phyloP scores from a whole-genome alignment of 768 basidiomycete species.

The Tephrocybe sp. region DNA sequence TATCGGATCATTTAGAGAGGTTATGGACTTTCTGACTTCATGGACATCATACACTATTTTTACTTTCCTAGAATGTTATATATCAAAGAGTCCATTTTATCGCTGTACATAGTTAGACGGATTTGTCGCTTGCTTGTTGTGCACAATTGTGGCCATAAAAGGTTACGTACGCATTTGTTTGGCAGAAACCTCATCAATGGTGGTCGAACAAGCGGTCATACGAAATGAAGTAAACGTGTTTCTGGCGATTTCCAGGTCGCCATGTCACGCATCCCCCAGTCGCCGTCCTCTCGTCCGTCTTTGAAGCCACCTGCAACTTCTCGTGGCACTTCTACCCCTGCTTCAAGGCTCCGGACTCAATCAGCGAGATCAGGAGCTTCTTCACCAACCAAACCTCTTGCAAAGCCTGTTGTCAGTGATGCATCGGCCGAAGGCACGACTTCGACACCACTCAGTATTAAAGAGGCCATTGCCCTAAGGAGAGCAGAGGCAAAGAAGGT shows the following conservation, averaged over 20 bases:
- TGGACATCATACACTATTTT: no score
- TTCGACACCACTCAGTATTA: conserved; percentile 48
- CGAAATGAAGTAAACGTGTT: not conserved
- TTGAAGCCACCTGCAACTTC: conserved; percentile 28
- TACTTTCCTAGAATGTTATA: no score
- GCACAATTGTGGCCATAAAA: not conserved
- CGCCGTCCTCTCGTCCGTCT: conserved; percentile 28
- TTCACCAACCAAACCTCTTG: conserved; percentile 20
- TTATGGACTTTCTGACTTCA: no score
- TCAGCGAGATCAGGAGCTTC: conserved; percentile 20
- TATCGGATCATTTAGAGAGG: not conserved
- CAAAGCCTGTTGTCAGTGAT: conserved; percentile 12
- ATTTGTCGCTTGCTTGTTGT: no score
- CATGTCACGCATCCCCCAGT: conserved; percentile 37
- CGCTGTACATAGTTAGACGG: no score
- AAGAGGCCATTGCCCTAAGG: conserved; percentile 78
- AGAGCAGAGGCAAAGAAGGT: conserved; percentile 78
- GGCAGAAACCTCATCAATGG: conserved; percentile 1
- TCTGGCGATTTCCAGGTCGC: not conserved
- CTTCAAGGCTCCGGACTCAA: conserved; percentile 22
- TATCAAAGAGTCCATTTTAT: no score
- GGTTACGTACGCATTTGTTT: conserved; percentile 5
- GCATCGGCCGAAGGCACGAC: conserved; percentile 10
- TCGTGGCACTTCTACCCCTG: conserved; percentile 17
- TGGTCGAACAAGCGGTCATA: not conserved